Base-by-base conservation (phyloP, 345 rosid species). In the Cochlearia excelsa region DNA sequence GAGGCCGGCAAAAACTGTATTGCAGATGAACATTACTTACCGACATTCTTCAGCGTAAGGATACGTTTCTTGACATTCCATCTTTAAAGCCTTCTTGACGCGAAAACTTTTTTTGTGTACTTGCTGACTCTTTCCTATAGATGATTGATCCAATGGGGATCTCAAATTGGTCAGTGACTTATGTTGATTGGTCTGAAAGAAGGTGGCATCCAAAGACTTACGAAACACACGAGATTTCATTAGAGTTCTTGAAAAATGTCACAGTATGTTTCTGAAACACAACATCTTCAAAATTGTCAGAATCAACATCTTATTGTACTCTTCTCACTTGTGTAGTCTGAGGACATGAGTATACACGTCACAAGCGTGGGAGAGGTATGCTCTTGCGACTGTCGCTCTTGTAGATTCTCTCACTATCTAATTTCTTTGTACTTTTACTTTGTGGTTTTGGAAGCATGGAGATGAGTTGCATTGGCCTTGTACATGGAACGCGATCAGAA, bases 101-200 rank as follows among this genome's bases (percentile, higher is more conserved):
- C 45, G 28, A n/a, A 56, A 57, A 44, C 9, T 3, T 44, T 3
- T 44, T 46, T 58, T 58, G 35, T 34, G 34, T 70, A 30, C 59
- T 59, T 34, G 54, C 44, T 6, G 54, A 43, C 7, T 38, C n/a
- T 59, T 16, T 16, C 42, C 10, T 0, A 61, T 72, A 94, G 99
- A 77, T 90, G 82, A 75, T 87, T 70, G 97, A 94, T 79, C 97
- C 90, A 49, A 85, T 70, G 52, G 99, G 99, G 16, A 85, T 94
- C 34, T 85, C 97, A 16, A 94, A 86, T 58, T 86, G 97, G 88
- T 82, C 99, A 0, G 93, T 84, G 40, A 94, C 99, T 41, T 85
- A 87, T 54, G 99, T 94, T 51, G 99, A 94, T 77, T 94, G 99
- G 99, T 94, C 97, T 8, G 97, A 94, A 71, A 82, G 90, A 65